Evolutionary conservation across 108 stramenopile species (phyloP).

Genomic region (Fragilaria radians): DNA sequence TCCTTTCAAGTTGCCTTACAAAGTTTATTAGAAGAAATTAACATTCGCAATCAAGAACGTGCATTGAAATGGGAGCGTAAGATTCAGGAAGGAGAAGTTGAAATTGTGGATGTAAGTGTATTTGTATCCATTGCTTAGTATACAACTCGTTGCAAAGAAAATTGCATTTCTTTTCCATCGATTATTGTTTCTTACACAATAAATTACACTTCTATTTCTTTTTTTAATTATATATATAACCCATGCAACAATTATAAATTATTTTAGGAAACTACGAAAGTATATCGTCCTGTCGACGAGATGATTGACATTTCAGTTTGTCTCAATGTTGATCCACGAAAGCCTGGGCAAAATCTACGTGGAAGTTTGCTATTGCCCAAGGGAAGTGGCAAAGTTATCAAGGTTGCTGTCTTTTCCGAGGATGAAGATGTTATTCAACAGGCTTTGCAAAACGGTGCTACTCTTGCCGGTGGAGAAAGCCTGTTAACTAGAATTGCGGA

Average conservation of each 20-base stretch:
- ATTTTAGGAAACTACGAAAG: constrained; percentile 20
- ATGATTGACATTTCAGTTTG: constrained; percentile 84
- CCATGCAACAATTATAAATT: neutral
- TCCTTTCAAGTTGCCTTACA: constrained; percentile 44
- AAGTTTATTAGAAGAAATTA: constrained; percentile 38
- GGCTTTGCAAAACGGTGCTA: constrained; percentile 74
- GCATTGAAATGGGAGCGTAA: constrained; percentile 34
- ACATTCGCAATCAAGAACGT: constrained; percentile 35
- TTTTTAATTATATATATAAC: neutral
- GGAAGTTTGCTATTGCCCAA: constrained; percentile 83
- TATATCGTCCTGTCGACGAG: constrained; percentile 71
- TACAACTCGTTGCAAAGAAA: no score
- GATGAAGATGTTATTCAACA: constrained; percentile 44
- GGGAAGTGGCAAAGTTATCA: constrained; percentile 85
- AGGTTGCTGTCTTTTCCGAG: constrained; percentile 86
- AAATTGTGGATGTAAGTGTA: constrained; percentile 13
- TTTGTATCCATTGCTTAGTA: no score
- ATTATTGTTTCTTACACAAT: neutral
- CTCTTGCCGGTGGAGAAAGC: constrained; percentile 77
- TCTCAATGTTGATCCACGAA: constrained; percentile 91
- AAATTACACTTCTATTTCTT: neutral
- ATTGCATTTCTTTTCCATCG: neutral
- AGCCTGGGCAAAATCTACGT: constrained; percentile 87
- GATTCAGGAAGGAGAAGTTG: constrained; percentile 10
- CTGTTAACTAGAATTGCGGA: constrained; percentile 69